Conservation (phyloP, 768 basidiomycete species). For the Harrya chromipes region DNA sequence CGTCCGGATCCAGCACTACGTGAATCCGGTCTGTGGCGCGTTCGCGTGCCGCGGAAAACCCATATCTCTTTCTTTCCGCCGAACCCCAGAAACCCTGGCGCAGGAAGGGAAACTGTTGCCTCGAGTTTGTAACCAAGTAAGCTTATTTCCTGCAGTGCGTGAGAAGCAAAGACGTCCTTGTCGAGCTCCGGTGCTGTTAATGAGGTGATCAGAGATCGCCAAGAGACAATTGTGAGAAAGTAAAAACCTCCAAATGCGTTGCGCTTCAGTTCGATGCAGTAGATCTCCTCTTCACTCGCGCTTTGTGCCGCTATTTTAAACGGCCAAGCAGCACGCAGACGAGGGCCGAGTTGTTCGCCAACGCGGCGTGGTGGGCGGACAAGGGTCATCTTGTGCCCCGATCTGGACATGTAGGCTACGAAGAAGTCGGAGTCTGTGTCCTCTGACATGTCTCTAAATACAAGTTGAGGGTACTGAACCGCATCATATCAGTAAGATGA, state of each 20-base stretch:
- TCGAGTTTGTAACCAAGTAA: slow-evolving; percentile 59
- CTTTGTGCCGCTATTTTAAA: slow-evolving; percentile 41
- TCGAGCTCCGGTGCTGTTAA: slow-evolving; percentile 42
- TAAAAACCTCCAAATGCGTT: slow-evolving; percentile 34
- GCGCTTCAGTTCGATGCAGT: slow-evolving; percentile 55
- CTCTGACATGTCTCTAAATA: slow-evolving; percentile 55
- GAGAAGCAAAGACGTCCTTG: slow-evolving; percentile 55
- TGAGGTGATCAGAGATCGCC: slow-evolving; percentile 2
- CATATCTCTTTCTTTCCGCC: slow-evolving; percentile 55
- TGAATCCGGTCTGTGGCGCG: slow-evolving; percentile 29
- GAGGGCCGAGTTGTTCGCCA: slow-evolving; percentile 36
- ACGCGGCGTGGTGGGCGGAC: slow-evolving; percentile 41
- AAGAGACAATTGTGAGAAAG: not conserved
- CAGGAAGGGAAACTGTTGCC: slow-evolving; percentile 61
- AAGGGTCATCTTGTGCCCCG: slow-evolving; percentile 52
- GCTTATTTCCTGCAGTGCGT: slow-evolving; percentile 58
- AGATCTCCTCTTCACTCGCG: slow-evolving; percentile 47
- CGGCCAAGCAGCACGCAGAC: slow-evolving; percentile 41
- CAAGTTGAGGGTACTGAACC: slow-evolving; percentile 56
- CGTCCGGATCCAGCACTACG: slow-evolving; percentile 23
- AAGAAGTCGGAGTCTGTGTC: slow-evolving; percentile 59
- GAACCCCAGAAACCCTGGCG: slow-evolving; percentile 36
- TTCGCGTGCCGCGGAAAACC: slow-evolving; percentile 52
- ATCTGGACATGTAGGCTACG: slow-evolving; percentile 58
- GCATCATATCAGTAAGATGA: no score